phyloP scores from a whole-genome alignment of 768 basidiomycete genomes.

The Paxillus ammoniavirescens region DNA sequence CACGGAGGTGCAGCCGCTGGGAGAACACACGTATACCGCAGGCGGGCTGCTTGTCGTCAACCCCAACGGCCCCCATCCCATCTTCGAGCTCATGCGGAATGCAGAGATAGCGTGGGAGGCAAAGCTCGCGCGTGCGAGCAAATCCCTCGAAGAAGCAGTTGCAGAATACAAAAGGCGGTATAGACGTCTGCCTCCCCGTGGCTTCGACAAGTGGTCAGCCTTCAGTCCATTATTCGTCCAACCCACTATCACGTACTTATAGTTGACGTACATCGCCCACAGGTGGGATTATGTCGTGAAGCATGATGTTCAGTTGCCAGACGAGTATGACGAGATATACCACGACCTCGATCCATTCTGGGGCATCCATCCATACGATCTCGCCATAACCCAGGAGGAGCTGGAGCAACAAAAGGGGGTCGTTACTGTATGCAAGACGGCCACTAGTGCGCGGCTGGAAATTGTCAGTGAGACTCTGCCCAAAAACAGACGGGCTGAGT shows the following conservation, averaged over 20 bases:
- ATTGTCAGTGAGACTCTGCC: constrained; percentile 15
- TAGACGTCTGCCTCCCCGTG: constrained; percentile 35
- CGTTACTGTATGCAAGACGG: constrained; percentile 26
- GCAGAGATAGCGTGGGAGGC: constrained; percentile 38
- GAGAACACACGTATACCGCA: constrained; percentile 19
- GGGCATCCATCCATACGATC: constrained; percentile 32
- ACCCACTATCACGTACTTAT: neutral
- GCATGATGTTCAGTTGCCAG: constrained; percentile 39
- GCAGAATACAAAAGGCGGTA: constrained; percentile 38
- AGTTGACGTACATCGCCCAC: neutral
- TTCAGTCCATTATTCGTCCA: neutral
- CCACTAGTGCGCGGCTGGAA: constrained; percentile 3
- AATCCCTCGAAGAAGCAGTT: constrained; percentile 36
- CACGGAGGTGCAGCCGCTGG: constrained; percentile 2
- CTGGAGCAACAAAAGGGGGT: constrained; percentile 14
- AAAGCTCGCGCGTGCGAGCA: constrained; percentile 35
- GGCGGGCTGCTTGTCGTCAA: constrained; percentile 36
- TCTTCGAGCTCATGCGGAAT: constrained; percentile 39
- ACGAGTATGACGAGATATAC: constrained; percentile 48
- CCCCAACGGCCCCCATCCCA: constrained; percentile 39
- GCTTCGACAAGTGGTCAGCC: constrained; percentile 43
- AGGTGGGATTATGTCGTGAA: constrained; percentile 44
- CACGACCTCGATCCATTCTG: constrained; percentile 36
- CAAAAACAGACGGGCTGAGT: neutral
- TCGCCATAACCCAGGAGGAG: constrained; percentile 19